Conservation (phyloP, 2,329 filamentous ascomycete species). For the Coniochaeta ligniaria region DNA sequence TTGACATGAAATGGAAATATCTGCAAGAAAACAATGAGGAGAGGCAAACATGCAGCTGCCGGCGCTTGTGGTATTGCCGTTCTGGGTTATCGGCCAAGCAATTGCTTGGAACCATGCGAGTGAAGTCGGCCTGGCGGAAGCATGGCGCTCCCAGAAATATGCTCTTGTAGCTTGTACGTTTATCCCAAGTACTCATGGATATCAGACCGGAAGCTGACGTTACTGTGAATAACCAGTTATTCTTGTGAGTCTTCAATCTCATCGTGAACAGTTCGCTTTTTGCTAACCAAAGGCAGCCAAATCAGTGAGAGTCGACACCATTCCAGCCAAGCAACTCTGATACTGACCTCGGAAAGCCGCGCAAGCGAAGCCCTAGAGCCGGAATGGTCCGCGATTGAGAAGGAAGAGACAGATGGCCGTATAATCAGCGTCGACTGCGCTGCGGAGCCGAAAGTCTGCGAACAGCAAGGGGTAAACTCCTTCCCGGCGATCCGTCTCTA, state of each 20-base stretch:
- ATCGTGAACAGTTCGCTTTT: not conserved
- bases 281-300: conserved; percentile 4
- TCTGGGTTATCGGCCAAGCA: not conserved
- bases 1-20: not conserved
- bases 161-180: conserved; percentile 25
- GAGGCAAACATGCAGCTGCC: not conserved
- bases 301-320: conserved; percentile 7
- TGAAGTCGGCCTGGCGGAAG: conserved; percentile 4
- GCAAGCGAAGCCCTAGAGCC: conserved; percentile 23
- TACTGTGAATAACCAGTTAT: not conserved
- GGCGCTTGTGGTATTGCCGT: not conserved
- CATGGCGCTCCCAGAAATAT: conserved; percentile 9
- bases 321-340: conserved; percentile 8
- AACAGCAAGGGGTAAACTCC: conserved; percentile 31
- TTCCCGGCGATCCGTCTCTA: conserved; percentile 40
- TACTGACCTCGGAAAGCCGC: conserved; percentile 15
- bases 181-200: not conserved
- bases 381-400: conserved; percentile 24
- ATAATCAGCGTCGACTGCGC: conserved; percentile 34
- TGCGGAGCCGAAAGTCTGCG: conserved; percentile 26
- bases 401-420: conserved; percentile 9
- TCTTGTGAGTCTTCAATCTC: not conserved
- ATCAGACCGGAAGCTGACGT: not conserved
- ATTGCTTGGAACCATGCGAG: conserved; percentile 15
- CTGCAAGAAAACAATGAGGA: not conserved